phyloP scores from a whole-genome alignment of 2,329 filamentous ascomycete species.

The Thermothelomyces thermophilus region DNA sequence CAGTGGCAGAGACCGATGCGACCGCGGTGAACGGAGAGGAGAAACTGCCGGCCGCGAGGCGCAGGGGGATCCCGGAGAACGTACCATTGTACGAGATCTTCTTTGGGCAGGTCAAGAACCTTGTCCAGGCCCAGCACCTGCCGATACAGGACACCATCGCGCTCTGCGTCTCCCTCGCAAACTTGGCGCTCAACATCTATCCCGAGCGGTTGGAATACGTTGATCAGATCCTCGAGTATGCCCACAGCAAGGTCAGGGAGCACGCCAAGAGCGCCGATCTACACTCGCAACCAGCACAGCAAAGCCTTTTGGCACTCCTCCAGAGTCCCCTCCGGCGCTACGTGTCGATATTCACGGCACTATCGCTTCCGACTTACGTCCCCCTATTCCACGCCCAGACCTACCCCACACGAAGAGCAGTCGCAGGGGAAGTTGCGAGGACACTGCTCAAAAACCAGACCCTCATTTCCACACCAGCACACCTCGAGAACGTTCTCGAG shows the following conservation, averaged over 20 bases:
- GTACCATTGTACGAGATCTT: constrained; percentile 95
- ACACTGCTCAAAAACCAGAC: constrained; percentile 79
- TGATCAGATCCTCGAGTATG: constrained; percentile 87
- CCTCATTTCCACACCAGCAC: constrained; percentile 65
- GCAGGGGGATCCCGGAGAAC: constrained; percentile 59
- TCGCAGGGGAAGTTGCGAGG: constrained; percentile 81
- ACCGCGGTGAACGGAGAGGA: constrained; percentile 44
- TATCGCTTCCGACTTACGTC: constrained; percentile 86
- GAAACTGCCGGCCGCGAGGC: constrained; percentile 30
- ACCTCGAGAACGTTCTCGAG: constrained; percentile 83
- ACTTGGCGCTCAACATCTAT: constrained; percentile 93
- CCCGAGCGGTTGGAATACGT: constrained; percentile 89
- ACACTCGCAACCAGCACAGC: constrained; percentile 79
- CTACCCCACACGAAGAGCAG: constrained; percentile 82
- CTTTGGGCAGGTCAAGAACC: constrained; percentile 88
- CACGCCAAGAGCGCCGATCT: constrained; percentile 93
- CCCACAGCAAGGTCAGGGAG: constrained; percentile 76
- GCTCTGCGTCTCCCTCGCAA: constrained; percentile 84
- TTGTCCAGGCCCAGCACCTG: constrained; percentile 84
- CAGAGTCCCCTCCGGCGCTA: constrained; percentile 86
- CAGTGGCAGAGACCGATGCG: constrained; percentile 41
- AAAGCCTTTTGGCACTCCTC: constrained; percentile 83
- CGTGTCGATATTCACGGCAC: constrained; percentile 88
- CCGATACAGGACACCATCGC: constrained; percentile 94
- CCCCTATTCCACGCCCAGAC: constrained; percentile 86